Percentiles rank a stretch among this genome's conserved stretches.
These are phyloP conservation scores for Dunaliella sp. DNA, from an alignment of 139 green algal species.

Conservation along the genomic window DNA sequence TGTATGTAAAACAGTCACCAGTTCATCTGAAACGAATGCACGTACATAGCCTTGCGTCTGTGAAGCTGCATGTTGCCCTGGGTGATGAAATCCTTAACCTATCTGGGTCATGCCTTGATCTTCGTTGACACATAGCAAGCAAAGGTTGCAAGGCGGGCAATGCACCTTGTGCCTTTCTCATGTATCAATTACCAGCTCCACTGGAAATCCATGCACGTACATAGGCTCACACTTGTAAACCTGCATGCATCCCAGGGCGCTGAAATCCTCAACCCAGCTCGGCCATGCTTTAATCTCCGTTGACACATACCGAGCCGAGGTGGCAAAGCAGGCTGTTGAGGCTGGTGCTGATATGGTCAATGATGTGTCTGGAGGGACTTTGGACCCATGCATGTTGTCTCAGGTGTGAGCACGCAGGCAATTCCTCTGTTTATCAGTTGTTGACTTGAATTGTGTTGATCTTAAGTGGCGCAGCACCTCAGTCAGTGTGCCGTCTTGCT, in stretches of 20 bases:
- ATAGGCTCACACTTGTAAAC: too few species aligned
- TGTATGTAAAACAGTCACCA: too few species aligned
- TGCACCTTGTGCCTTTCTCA: not conserved
- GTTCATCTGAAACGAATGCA: too few species aligned
- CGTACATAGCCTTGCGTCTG: too few species aligned
- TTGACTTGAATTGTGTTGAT: not conserved
- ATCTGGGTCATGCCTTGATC: too few species aligned
- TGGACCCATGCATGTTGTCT: constrained; percentile 55
- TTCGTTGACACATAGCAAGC: too few species aligned
- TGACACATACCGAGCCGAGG: constrained; percentile 89
- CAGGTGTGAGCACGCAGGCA: constrained; percentile 1
- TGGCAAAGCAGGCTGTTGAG: constrained; percentile 67
- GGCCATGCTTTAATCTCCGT: constrained; percentile 67
- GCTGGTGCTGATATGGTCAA: constrained; percentile 93
- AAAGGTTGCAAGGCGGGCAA: not conserved
- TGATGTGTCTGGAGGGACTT: constrained; percentile 84
- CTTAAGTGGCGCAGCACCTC: not conserved
- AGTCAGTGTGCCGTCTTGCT: too few species aligned
- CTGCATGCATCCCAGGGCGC: constrained; percentile 47
- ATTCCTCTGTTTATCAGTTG: not conserved
- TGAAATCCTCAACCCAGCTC: constrained; percentile 39
- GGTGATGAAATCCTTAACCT: too few species aligned
- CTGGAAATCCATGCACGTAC: too few species aligned
- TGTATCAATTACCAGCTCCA: too few species aligned
- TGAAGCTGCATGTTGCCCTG: too few species aligned